Percentiles rank a stretch among this genome's conserved stretches.
Conservation (phyloP, 1,284 basidiomycete species). For the Lentinus polychrous region DNA sequence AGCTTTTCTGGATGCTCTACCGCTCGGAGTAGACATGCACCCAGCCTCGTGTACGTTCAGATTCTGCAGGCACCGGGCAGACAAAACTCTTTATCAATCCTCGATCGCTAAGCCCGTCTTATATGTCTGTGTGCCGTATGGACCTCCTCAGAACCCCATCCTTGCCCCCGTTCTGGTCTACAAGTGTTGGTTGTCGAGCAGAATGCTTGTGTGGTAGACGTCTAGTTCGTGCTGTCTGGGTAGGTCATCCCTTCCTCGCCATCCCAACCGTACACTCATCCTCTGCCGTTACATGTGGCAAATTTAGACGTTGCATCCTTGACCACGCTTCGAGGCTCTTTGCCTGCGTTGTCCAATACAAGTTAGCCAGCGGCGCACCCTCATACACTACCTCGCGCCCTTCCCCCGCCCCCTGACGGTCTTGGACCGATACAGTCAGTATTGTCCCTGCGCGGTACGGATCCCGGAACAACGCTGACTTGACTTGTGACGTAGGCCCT, state of each 20-base stretch:
- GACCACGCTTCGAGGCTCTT: too few relatives aligned
- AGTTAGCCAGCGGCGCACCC: not conserved
- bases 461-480: not conserved
- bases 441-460: not conserved
- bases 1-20: slow-evolving; percentile 49
- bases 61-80: slow-evolving; percentile 20
- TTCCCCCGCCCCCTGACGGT: not conserved
- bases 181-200: not conserved
- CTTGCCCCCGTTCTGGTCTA: slow-evolving; percentile 6
- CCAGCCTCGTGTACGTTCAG: slow-evolving; percentile 61
- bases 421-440: not conserved
- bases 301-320: too few relatives aligned
- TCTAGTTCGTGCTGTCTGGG: too few relatives aligned
- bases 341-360: too few relatives aligned
- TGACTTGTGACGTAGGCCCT: slow-evolving; percentile 2
- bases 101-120: slow-evolving; percentile 25
- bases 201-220: too few relatives aligned
- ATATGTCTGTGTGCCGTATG: slow-evolving; percentile 17
- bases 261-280: too few relatives aligned
- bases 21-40: slow-evolving; percentile 56
- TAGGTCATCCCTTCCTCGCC: too few relatives aligned
- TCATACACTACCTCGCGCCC: too few relatives aligned
- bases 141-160: slow-evolving; percentile 12
- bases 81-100: slow-evolving; percentile 31
- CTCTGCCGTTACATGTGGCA: too few relatives aligned